Evolutionary conservation across 257 asterid genomes (phyloP).

Genomic region (Cordia subcordata): DNA sequence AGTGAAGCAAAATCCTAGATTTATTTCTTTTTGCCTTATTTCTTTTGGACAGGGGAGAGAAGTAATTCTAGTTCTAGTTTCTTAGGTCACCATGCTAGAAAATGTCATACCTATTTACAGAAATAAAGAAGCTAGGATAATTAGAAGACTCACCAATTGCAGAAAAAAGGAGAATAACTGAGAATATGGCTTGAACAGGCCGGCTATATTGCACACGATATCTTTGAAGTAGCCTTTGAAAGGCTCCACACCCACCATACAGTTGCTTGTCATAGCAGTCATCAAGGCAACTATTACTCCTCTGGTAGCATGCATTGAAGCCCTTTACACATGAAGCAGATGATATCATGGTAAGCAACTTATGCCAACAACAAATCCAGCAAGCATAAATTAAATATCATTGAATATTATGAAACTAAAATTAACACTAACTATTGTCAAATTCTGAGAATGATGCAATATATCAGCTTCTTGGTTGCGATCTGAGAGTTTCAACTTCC

Average conservation of each 20-base stretch:
- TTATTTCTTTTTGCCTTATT: too few species aligned
- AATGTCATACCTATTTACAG: conserved; percentile 1
- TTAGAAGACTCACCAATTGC: conserved; percentile 63
- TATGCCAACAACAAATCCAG: conserved; percentile 2
- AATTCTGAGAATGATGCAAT: conserved; percentile 51
- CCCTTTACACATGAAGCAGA: conserved; percentile 36
- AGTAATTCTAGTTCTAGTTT: not conserved
- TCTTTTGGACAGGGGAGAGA: too few species aligned
- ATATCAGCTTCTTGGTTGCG: conserved; percentile 45
- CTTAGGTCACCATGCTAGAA: not conserved
- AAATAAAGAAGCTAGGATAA: not conserved
- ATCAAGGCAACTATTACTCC: conserved; percentile 64
- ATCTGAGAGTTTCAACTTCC: conserved; percentile 60
- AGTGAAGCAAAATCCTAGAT: too few species aligned
- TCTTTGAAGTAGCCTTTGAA: conserved; percentile 84
- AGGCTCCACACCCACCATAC: conserved; percentile 72
- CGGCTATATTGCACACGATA: conserved; percentile 77
- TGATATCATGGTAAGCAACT: not conserved
- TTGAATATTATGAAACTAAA: conserved; percentile 2
- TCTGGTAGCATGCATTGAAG: conserved; percentile 45
- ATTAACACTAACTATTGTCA: conserved; percentile 49
- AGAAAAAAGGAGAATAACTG: conserved; percentile 49
- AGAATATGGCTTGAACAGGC: conserved; percentile 55
- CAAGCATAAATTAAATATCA: not conserved
- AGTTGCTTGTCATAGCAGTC: conserved; percentile 67